These are phyloP conservation scores for Tetragonia tetragonoides DNA, from an alignment of 148 eudicot species.

Conservation along the genomic window DNA sequence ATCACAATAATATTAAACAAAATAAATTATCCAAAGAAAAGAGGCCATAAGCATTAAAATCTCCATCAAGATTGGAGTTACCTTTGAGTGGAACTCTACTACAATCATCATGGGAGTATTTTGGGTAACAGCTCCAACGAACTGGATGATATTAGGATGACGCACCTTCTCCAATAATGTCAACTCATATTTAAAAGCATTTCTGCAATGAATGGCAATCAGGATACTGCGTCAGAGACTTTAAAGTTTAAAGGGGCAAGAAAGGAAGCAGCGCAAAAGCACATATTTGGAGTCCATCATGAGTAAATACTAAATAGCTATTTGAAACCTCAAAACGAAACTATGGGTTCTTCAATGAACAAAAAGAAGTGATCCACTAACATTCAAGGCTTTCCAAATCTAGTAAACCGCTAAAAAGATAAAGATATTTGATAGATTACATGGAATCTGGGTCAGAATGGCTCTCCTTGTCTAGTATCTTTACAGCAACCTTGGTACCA, in stretches of 20 bases:
- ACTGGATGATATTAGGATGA: conserved; percentile 96
- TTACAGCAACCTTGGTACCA: conserved; percentile 95
- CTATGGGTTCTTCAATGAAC: not conserved
- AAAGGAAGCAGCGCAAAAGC: conserved; percentile 9
- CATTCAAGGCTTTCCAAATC: not conserved
- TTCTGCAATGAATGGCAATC: conserved; percentile 46
- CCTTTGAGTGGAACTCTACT: conserved; percentile 78
- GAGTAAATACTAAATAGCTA: not conserved
- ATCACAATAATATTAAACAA: not conserved
- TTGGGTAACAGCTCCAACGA: conserved; percentile 99
- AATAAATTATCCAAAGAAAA: not conserved
- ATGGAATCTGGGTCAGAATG: conserved; percentile 86
- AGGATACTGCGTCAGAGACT: too few species aligned
- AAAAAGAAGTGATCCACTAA: not conserved
- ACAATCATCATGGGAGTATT: conserved; percentile 98
- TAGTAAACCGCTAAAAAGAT: not conserved
- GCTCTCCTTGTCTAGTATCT: conserved; percentile 96
- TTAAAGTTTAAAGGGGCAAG: too few species aligned
- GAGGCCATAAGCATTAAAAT: not conserved
- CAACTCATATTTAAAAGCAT: conserved; percentile 81
- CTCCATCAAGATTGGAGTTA: conserved; percentile 16
- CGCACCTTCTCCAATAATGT: conserved; percentile 90
- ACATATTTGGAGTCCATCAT: not conserved
- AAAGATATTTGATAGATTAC: conserved; percentile 39
- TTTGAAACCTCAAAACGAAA: not conserved